Percentiles rank a stretch among this genome's conserved stretches.
These are phyloP conservation scores for Metschnikowia santaceciliae DNA, from an alignment of 805 yeast genomes.

Conservation along the genomic window DNA sequence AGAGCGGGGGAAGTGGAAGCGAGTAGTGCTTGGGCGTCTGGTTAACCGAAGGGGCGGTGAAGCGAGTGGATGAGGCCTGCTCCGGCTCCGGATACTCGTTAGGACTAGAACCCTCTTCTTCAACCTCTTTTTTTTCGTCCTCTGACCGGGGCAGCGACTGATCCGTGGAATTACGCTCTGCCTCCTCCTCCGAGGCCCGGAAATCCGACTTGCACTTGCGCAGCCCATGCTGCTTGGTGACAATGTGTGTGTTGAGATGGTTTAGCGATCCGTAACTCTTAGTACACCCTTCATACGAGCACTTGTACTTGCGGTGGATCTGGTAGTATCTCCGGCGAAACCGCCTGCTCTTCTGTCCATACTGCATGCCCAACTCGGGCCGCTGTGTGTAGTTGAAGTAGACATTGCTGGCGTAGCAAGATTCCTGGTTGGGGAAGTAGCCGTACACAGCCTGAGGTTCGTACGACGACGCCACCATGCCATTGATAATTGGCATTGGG, in stretches of 20 bases:
- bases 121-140: not conserved
- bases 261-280: constrained; percentile 42
- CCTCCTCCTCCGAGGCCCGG: constrained; percentile 3
- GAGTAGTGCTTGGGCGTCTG: not conserved
- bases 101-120: not conserved
- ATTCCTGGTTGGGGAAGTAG: not conserved
- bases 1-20: constrained; percentile 1
- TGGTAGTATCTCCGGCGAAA: constrained; percentile 19
- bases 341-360: constrained; percentile 13
- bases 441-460: not conserved
- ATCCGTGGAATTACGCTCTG: not conserved
- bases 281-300: constrained; percentile 36
- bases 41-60: not conserved
- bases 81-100: not conserved
- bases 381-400: not conserved
- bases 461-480: not conserved
- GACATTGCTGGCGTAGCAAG: not conserved
- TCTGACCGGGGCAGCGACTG: not conserved
- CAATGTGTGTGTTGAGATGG: constrained; percentile 43
- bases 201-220: constrained; percentile 40
- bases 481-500: not conserved
- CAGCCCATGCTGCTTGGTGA: constrained; percentile 43
- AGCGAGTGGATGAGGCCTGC: not conserved
- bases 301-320: constrained; percentile 26
- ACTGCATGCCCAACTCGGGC: not conserved